A percentile compares a stretch with the other conserved stretches of the same genome.
These are phyloP conservation scores for Epithele typhae DNA, from an alignment of 768 basidiomycete species.

Conservation along the genomic window DNA sequence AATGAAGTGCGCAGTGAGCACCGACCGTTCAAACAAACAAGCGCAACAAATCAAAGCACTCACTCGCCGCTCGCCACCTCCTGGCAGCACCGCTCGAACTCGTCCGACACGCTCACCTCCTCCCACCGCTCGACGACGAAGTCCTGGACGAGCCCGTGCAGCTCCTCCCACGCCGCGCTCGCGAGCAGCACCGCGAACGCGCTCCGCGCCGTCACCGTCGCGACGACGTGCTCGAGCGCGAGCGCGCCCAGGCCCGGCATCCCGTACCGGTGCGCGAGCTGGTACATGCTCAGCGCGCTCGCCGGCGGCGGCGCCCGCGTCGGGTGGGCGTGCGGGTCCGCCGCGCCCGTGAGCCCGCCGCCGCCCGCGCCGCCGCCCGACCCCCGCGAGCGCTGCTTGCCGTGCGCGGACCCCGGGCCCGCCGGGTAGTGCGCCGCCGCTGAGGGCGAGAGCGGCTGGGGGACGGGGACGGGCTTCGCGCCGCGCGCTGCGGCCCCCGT, in stretches of 20 bases:
- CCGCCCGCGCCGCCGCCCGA: constrained; percentile 20
- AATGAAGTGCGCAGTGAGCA: not conserved
- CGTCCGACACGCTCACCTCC: constrained; percentile 55
- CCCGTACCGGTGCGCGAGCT: constrained; percentile 70
- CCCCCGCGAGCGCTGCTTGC: constrained; percentile 33
- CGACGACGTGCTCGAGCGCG: constrained; percentile 70
- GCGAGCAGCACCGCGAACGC: constrained; percentile 69
- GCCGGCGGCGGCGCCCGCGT: constrained; percentile 58
- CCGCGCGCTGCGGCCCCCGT: constrained; percentile 24
- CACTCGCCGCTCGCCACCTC: constrained; percentile 75
- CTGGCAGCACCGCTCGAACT: constrained; percentile 66
- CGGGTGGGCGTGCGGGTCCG: constrained; percentile 73
- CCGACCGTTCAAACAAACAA: not conserved
- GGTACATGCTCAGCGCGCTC: constrained; percentile 71
- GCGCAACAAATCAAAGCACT: constrained; percentile 25
- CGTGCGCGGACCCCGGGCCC: constrained; percentile 36
- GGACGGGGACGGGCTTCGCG: constrained; percentile 39
- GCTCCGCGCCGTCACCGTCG: constrained; percentile 58
- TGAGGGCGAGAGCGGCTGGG: constrained; percentile 32
- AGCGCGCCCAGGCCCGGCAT: constrained; percentile 63
- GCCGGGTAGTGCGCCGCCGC: constrained; percentile 39
- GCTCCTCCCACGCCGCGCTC: constrained; percentile 61
- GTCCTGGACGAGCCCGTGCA: constrained; percentile 59
- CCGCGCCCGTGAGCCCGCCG: constrained; percentile 22
- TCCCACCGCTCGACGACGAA: constrained; percentile 78